These are phyloP conservation scores for Corymbia maculata DNA, from an alignment of 345 rosid genomes.

Conservation along the genomic window DNA sequence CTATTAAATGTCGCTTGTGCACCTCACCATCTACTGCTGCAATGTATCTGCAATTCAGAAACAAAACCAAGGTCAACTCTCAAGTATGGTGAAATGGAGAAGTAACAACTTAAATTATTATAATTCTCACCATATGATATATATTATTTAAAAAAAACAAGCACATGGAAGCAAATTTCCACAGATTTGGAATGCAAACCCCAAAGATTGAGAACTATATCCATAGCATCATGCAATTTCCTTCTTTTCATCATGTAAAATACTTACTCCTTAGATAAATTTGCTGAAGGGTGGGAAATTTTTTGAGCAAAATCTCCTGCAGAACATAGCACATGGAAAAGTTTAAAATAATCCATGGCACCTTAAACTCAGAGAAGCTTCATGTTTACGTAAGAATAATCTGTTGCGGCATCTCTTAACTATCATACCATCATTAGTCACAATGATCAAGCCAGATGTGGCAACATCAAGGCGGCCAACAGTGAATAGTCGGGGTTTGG, in stretches of 20 bases:
- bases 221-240: neutral
- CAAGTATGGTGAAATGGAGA: neutral
- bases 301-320: slow-evolving; percentile 86
- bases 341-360: neutral
- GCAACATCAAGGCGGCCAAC: slow-evolving; percentile 99
- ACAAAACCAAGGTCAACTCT: neutral
- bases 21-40: slow-evolving; percentile 66
- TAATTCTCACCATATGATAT: neutral
- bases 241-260: neutral
- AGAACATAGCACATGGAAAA: neutral
- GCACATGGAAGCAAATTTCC: neutral
- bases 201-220: neutral
- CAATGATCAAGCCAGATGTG: slow-evolving; percentile 74
- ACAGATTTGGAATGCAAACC: neutral
- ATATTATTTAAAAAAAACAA: neutral
- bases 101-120: neutral
- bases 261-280: slow-evolving; percentile 76
- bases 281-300: slow-evolving; percentile 85
- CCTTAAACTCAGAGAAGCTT: neutral
- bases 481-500: slow-evolving; percentile 83
- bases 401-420: neutral
- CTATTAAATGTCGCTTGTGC: slow-evolving; percentile 50
- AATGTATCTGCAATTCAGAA: slow-evolving; percentile 50
- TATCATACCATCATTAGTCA: slow-evolving; percentile 77
- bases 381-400: neutral